Percentiles rank a stretch among this genome's conserved stretches.
Evolutionary conservation across 202 grass and related monocot species (phyloP).

Genomic region (Eragrostis tef): DNA sequence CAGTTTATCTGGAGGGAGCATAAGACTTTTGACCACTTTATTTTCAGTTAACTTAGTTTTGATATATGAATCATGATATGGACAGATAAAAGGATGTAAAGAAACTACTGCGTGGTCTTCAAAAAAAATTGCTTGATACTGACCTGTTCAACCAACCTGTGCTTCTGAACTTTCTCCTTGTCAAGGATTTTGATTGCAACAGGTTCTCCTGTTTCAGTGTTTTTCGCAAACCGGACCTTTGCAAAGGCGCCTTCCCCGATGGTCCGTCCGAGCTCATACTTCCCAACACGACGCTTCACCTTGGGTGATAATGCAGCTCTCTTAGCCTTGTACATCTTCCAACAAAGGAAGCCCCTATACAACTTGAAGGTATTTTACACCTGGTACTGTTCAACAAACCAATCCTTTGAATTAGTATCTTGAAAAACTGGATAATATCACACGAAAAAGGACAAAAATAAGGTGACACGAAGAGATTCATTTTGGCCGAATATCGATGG

Average conservation of each 20-base stretch:
- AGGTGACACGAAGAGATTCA: neutral
- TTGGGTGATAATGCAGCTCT: conserved; percentile 69
- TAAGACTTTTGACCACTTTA: neutral
- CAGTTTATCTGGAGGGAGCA: neutral
- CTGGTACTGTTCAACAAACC: conserved; percentile 35
- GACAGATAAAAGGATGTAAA: conserved; percentile 8
- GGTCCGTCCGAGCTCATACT: conserved; percentile 82
- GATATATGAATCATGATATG: conserved; percentile 21
- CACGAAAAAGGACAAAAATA: neutral
- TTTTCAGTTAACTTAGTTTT: neutral
- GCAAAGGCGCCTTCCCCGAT: conserved; percentile 88
- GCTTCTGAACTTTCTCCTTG: conserved; percentile 83
- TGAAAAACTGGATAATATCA: neutral
- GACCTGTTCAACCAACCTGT: conserved; percentile 89
- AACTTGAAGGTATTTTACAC: conserved; percentile 46
- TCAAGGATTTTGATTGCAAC: conserved; percentile 94
- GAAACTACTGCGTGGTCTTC: conserved; percentile 3
- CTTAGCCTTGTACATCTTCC: conserved; percentile 76
- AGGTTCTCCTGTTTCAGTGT: conserved; percentile 67
- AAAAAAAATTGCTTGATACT: conserved; percentile 40
- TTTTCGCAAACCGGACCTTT: conserved; percentile 83
- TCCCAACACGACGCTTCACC: conserved; percentile 85
- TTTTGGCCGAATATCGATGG: neutral
- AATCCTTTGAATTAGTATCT: conserved; percentile 24
- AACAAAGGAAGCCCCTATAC: conserved; percentile 33